phyloP scores from a whole-genome alignment of 176 grass and related monocot genomes.

The bread wheat (Triticum aestivum) region IWGSC_CS_RefSeq_v2.1 NC_057799.1:196931896-196932395 shows the following conservation, averaged over 20 bases:
- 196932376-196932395: slow-evolving; percentile 46
- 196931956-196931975: slow-evolving; percentile 73
- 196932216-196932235: slow-evolving; percentile 74
- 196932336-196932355: slow-evolving; percentile 71
- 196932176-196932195: slow-evolving; percentile 69
- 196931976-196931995: slow-evolving; percentile 72
- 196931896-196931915: slow-evolving; percentile 52
- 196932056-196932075: slow-evolving; percentile 58
- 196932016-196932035: slow-evolving; percentile 71
- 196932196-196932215: slow-evolving; percentile 85
- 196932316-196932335: slow-evolving; percentile 65
- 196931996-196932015: slow-evolving; percentile 55
- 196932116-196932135: slow-evolving; percentile 48
- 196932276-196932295: slow-evolving; percentile 59
- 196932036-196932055: slow-evolving; percentile 66
- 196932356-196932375: slow-evolving; percentile 39
- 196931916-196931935: slow-evolving; percentile 68
- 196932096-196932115: slow-evolving; percentile 59
- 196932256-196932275: slow-evolving; percentile 23
- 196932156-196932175: slow-evolving; percentile 63
- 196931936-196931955: slow-evolving; percentile 80
- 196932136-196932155: slow-evolving; percentile 52
- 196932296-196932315: slow-evolving; percentile 42
- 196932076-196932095: slow-evolving; percentile 58
- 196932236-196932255: slow-evolving; percentile 55